Percentiles rank a stretch among this genome's conserved stretches.
phyloP scores from a whole-genome alignment of 2,329 filamentous ascomycete genomes.

The Alternaria arbusti region DNA sequence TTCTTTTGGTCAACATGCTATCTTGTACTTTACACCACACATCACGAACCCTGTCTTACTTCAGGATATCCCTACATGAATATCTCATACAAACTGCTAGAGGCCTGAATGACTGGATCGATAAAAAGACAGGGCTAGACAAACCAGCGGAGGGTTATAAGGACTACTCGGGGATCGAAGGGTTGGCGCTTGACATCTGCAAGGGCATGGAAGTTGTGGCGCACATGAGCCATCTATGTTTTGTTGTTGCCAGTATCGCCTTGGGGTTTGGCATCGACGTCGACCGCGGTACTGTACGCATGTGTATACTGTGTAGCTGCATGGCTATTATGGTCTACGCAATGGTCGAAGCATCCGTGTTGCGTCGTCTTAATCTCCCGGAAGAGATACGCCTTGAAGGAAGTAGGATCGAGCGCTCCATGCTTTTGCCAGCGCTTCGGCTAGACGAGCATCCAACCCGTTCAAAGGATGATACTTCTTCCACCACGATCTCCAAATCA shows the following conservation, averaged over 20 bases:
- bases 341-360: not conserved
- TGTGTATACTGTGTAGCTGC: not conserved
- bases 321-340: not conserved
- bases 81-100: not conserved
- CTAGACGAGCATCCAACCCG: not conserved
- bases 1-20: not conserved
- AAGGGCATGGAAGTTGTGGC: not conserved
- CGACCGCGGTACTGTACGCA: not conserved
- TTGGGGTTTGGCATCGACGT: not conserved
- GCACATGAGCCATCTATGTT: not conserved
- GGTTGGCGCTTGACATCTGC: not conserved
- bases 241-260: not conserved
- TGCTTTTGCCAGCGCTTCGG: not conserved
- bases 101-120: not conserved
- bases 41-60: not conserved
- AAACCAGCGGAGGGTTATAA: not conserved
- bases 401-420: not conserved
- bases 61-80: not conserved
- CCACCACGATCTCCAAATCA: not conserved
- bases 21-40: not conserved
- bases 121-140: not conserved
- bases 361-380: not conserved
- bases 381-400: not conserved
- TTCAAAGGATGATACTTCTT: not conserved
- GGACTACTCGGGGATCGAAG: not conserved